Percentiles rank a stretch among this genome's conserved stretches.
These are phyloP conservation scores for Fusarium longipes DNA, from an alignment of 2,329 filamentous ascomycete genomes.

Conservation along the genomic window DNA sequence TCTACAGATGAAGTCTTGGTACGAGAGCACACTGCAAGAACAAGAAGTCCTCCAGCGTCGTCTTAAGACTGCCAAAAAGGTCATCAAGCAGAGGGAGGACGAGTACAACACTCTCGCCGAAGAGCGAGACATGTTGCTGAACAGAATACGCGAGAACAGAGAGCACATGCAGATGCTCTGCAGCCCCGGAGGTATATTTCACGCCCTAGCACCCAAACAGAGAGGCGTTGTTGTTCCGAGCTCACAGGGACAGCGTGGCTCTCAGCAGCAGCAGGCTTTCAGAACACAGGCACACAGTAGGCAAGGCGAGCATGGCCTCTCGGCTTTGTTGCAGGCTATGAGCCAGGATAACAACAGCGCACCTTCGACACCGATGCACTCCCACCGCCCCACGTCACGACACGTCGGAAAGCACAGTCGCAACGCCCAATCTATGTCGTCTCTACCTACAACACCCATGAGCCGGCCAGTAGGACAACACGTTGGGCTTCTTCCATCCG, in stretches of 20 bases:
- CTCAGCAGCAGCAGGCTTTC: conserved; percentile 64
- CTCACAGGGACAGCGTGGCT: conserved; percentile 59
- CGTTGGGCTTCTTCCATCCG: conserved; percentile 68
- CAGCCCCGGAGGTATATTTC: conserved; percentile 76
- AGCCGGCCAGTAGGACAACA: conserved; percentile 61
- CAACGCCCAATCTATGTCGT: conserved; percentile 85
- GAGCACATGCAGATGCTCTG: conserved; percentile 85
- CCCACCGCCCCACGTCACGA: conserved; percentile 59
- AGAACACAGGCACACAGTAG: conserved; percentile 57
- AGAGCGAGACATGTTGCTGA: conserved; percentile 80
- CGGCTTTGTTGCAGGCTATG: conserved; percentile 82
- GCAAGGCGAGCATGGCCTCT: conserved; percentile 74
- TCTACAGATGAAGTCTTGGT: conserved; percentile 72
- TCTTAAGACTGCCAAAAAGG: conserved; percentile 77
- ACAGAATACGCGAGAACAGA: conserved; percentile 87
- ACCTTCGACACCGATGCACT: conserved; percentile 73
- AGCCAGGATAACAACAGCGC: conserved; percentile 79
- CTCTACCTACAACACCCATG: conserved; percentile 81
- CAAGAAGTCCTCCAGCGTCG: conserved; percentile 72
- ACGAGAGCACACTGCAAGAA: conserved; percentile 74
- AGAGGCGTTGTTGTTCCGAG: conserved; percentile 53
- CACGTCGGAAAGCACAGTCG: conserved; percentile 74
- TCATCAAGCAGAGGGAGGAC: conserved; percentile 82
- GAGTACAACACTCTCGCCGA: conserved; percentile 77
- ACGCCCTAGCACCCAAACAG: conserved; percentile 70